A percentile compares a stretch with the other conserved stretches of the same genome.
phyloP scores from a whole-genome alignment of 202 grass and related monocot genomes.

The Carex arenaria region DNA sequence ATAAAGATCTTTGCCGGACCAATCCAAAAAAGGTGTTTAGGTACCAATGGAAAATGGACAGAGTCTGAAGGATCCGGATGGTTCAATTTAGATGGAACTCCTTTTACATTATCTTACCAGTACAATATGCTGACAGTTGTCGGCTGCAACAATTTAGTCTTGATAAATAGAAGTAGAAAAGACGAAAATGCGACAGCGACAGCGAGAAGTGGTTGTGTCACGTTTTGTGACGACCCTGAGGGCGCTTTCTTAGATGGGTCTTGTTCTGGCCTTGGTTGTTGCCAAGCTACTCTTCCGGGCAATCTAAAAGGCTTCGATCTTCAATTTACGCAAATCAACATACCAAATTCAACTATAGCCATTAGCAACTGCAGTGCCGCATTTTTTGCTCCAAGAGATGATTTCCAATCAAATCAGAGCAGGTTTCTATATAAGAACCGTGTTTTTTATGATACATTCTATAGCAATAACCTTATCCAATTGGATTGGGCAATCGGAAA shows the following conservation, averaged over 20 bases:
- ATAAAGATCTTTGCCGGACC: neutral
- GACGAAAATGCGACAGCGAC: neutral
- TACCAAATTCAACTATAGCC: too few species aligned
- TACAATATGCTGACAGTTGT: neutral
- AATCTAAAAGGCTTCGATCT: neutral
- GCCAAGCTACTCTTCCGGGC: conserved; percentile 1
- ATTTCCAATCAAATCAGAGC: too few species aligned
- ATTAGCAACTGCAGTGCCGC: neutral
- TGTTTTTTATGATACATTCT: too few species aligned
- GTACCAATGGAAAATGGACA: neutral
- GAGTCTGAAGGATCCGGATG: too few species aligned
- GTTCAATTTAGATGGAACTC: too few species aligned
- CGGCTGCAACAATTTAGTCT: conserved; percentile 34
- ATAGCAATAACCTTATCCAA: neutral
- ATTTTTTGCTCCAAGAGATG: neutral
- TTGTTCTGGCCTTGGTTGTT: too few species aligned
- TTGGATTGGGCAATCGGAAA: conserved; percentile 38
- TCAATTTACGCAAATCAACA: neutral
- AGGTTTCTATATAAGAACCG: too few species aligned
- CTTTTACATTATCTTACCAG: too few species aligned
- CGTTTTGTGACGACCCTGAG: too few species aligned
- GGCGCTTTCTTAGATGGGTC: too few species aligned
- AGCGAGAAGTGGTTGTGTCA: too few species aligned
- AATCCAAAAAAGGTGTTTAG: neutral
- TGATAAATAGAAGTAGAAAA: neutral